Conservation (phyloP, 164 flowering plant genomes). For the Akebia trifoliata region DNA sequence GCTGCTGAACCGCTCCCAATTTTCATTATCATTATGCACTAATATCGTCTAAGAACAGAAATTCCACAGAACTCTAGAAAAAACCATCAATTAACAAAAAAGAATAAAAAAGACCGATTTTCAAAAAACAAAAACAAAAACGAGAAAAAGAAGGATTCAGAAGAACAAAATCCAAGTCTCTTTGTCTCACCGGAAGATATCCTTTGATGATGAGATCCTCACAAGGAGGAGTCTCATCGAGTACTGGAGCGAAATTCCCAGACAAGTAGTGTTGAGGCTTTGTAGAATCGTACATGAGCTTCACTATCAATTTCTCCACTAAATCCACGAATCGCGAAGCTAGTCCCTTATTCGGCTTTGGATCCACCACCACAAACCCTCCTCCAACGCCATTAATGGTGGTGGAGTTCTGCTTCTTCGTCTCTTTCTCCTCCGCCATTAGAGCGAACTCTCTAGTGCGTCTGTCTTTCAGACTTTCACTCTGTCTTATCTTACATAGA, state of each 20-base stretch:
- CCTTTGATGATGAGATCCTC: conserved; percentile 59
- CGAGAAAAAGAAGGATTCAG: too few species aligned
- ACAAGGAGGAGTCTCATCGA: conserved; percentile 71
- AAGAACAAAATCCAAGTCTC: not conserved
- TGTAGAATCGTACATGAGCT: conserved; percentile 55
- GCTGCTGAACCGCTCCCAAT: too few species aligned
- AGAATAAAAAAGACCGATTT: too few species aligned
- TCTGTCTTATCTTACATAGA: not conserved
- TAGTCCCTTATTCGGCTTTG: conserved; percentile 62
- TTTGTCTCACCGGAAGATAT: conserved; percentile 51
- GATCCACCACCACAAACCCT: conserved; percentile 49
- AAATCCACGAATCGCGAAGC: conserved; percentile 42
- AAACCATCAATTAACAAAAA: too few species aligned
- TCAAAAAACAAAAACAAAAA: too few species aligned
- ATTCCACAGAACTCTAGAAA: too few species aligned
- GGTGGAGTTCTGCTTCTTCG: not conserved
- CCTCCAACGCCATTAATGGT: conserved; percentile 9
- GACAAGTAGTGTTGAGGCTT: conserved; percentile 58
- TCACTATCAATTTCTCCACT: conserved; percentile 58
- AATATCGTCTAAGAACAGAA: too few species aligned
- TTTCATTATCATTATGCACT: too few species aligned
- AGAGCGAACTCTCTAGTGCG: not conserved
- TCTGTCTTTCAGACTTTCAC: not conserved
- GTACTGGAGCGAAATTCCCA: conserved; percentile 77
- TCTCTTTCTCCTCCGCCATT: conserved; percentile 15